Conservation (phyloP, 2,329 filamentous ascomycete genomes). For the Akanthomyces muscarius region DNA sequence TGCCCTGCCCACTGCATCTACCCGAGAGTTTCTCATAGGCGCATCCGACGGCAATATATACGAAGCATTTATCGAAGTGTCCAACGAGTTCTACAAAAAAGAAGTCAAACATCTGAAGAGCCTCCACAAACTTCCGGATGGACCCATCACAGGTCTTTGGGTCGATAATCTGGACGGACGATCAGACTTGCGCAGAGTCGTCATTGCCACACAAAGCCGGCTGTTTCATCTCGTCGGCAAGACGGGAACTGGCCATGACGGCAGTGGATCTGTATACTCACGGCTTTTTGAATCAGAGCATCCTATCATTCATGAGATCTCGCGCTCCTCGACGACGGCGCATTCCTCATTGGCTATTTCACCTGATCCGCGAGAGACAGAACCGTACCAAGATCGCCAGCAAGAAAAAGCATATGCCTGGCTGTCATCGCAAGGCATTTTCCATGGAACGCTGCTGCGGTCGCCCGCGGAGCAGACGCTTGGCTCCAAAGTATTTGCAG, state of each 20-base stretch:
- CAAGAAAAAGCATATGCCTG: slow-evolving; percentile 80
- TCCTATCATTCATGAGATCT: slow-evolving; percentile 70
- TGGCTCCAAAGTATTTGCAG: slow-evolving; percentile 70
- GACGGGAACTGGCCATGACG: slow-evolving; percentile 70
- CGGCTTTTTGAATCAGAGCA: slow-evolving; percentile 84
- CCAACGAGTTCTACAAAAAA: slow-evolving; percentile 89
- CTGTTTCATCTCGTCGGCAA: slow-evolving; percentile 80
- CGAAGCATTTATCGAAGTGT: slow-evolving; percentile 90
- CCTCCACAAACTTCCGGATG: slow-evolving; percentile 78
- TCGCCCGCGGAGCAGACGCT: slow-evolving; percentile 57
- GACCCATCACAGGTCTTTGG: slow-evolving; percentile 80
- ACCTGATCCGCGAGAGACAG: slow-evolving; percentile 61
- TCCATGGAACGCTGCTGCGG: slow-evolving; percentile 74
- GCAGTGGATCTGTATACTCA: slow-evolving; percentile 79
- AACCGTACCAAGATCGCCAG: slow-evolving; percentile 54
- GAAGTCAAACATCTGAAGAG: slow-evolving; percentile 89
- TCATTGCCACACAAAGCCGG: slow-evolving; percentile 74
- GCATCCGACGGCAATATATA: slow-evolving; percentile 93
- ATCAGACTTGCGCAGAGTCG: slow-evolving; percentile 68
- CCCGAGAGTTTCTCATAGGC: slow-evolving; percentile 87
- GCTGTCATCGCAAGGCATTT: slow-evolving; percentile 82
- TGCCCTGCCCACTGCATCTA: slow-evolving; percentile 85
- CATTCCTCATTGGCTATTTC: slow-evolving; percentile 68
- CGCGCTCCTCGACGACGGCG: slow-evolving; percentile 52
- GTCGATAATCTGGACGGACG: slow-evolving; percentile 68